Conservation (phyloP, 2,329 filamentous ascomycete species). For the Fusarium irregulare region DNA sequence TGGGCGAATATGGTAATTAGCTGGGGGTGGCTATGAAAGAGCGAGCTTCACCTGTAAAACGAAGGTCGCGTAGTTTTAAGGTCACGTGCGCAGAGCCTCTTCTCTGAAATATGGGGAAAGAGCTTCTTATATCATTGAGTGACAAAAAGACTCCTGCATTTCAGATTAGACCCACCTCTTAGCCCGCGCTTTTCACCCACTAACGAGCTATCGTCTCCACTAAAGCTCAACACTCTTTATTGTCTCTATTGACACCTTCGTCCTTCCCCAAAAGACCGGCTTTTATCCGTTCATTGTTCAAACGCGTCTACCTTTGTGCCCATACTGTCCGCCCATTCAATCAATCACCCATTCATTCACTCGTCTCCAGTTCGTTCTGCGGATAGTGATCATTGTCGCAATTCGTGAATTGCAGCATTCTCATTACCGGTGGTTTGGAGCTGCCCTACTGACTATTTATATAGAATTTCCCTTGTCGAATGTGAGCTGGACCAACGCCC, state of each 20-base stretch:
- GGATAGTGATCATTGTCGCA: conserved; percentile 12
- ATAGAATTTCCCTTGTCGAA: conserved; percentile 24
- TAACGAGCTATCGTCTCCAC: background rate
- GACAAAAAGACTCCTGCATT: background rate
- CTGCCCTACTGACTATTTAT: conserved; percentile 27
- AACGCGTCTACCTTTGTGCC: conserved; percentile 38
- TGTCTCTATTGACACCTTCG: background rate
- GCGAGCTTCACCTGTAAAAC: conserved; percentile 48
- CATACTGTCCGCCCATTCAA: conserved; percentile 24
- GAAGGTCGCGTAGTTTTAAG: conserved; percentile 55
- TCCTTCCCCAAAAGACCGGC: conserved; percentile 26
- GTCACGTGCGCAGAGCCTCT: conserved; percentile 54
- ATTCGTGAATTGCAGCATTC: conserved; percentile 12
- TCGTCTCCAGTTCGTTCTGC: background rate
- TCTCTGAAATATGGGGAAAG: background rate
- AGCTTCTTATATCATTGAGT: background rate
- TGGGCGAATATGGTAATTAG: conserved; percentile 41
- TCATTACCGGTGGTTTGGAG: background rate
- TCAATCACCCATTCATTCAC: conserved; percentile 3
- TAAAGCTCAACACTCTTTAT: background rate
- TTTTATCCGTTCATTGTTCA: conserved; percentile 43
- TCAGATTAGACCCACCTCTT: background rate
- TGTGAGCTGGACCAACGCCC: conserved; percentile 35
- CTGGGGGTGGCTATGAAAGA: conserved; percentile 45
- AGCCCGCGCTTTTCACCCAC: background rate